Base-by-base conservation (phyloP, 2,329 filamentous ascomycete genomes). In the Metarhizium rileyi region DNA sequence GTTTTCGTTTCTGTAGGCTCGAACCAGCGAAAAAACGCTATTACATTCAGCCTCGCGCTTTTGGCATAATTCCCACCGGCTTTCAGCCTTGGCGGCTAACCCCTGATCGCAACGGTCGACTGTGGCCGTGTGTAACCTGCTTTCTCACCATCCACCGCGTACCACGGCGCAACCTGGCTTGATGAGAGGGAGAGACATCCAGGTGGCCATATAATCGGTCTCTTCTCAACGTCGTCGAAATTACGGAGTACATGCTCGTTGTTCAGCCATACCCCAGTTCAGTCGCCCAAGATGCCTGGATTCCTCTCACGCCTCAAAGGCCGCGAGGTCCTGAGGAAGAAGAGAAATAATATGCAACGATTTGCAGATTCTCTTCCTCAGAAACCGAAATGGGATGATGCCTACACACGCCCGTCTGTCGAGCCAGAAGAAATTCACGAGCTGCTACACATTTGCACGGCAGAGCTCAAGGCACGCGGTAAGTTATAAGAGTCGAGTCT, bases 381-480 rank as follows among this genome's bases (percentile, higher is more conserved):
- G 53, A 89, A 90, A 69, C 87, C 86, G 50, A 79, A 78, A 67
- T 96, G 89, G 86, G 86, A 88, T 53, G 87, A 96, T 66, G 86
- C 89, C 55, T 98, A 90, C 81, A 77, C 82, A 54, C 85, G 91
- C 62, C 87, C 78, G 49, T 80, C 83, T 44, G 84, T 98, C 56
- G 84, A 88, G 48, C 86, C 90, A 5, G 89, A 95, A 57, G 93
- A 98, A 70, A 83, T 98, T 44, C 84, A 90, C 61, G 90, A 95
- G 63, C 72, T 98, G 54, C 75, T 97, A 47, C 80, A 83, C 63
- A 81, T 83, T 57, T 96, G 90, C 71, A 94, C 90, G 10, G 77
- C 83, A 50, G 93, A 98, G 71, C 80, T 98, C 67, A 98, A 97
- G 72, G 85, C 86, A 53, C 81, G 90, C 87, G 91, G 91, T 95